Conservation (phyloP, 108 stramenopile species). For the Mediolabrus comicus region DNA sequence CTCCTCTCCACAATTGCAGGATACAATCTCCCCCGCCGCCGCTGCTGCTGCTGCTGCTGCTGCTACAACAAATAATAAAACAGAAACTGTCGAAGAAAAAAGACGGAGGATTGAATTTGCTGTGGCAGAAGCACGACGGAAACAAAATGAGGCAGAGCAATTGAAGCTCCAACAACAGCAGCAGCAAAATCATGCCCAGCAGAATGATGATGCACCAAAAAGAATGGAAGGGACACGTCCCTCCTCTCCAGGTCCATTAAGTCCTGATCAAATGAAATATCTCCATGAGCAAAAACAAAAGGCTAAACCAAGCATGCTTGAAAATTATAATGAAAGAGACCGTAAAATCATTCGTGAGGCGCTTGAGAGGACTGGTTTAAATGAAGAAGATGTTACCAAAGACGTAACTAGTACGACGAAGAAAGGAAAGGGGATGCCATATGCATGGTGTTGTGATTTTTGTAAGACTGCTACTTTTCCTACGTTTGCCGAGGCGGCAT, state of each 20-base stretch:
- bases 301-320: neutral
- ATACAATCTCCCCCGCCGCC: neutral
- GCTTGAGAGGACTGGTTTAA: neutral
- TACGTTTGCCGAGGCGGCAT: conserved; percentile 12
- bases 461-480: conserved; percentile 20
- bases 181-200: neutral
- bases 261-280: conserved; percentile 1
- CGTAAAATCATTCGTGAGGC: neutral
- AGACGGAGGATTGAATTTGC: neutral
- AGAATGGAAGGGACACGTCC: neutral
- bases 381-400: conserved; percentile 4
- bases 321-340: neutral
- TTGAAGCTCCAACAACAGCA: neutral
- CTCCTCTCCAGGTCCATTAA: neutral
- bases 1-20: neutral
- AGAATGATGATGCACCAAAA: neutral
- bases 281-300: neutral
- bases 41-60: neutral
- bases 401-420: neutral
- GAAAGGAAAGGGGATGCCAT: neutral
- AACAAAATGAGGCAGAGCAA: neutral
- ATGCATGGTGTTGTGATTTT: conserved; percentile 19
- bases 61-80: too few species aligned
- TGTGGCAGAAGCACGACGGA: neutral
- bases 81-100: neutral